Conservation (phyloP, 768 basidiomycete genomes). For the Pulveroboletus ravenelii region DNA sequence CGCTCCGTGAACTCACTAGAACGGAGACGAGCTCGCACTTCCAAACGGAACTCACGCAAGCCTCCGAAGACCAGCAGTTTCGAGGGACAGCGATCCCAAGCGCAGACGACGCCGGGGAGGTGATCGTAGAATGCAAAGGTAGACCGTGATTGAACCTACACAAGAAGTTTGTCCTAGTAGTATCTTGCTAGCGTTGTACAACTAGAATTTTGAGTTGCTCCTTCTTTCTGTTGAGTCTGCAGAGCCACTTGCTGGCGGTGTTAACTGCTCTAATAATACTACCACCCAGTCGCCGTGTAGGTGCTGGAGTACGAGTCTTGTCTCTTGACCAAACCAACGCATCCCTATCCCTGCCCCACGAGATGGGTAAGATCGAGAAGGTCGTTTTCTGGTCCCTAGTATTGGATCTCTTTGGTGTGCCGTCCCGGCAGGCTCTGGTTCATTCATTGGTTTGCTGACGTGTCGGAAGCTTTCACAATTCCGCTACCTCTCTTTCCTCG, state of each 20-base stretch:
- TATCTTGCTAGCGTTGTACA: not conserved
- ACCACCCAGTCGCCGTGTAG: too few species aligned
- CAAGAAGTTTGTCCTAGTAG: not conserved
- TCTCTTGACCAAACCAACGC: not conserved
- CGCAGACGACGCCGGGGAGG: conserved; percentile 22
- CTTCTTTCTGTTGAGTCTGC: too few species aligned
- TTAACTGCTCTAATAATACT: too few species aligned
- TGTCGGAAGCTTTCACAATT: conserved; percentile 74
- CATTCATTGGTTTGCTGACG: conserved; percentile 7
- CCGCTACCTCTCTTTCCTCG: conserved; percentile 97
- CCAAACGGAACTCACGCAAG: conserved; percentile 73
- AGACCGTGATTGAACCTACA: not conserved
- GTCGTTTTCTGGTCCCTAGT: conserved; percentile 89
- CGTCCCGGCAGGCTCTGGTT: not conserved
- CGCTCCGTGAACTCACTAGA: conserved; percentile 90
- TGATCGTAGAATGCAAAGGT: conserved; percentile 6
- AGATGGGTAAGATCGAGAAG: conserved; percentile 66
- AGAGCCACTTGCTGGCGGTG: too few species aligned
- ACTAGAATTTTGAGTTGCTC: not conserved
- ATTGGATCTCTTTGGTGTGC: conserved; percentile 75
- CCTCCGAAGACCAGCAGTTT: conserved; percentile 80
- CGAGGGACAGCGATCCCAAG: conserved; percentile 42
- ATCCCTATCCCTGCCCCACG: not conserved
- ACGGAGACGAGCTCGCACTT: conserved; percentile 91
- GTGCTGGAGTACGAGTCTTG: not conserved